phyloP scores from a whole-genome alignment of 495 filamentous ascomycete genomes.

The Penicillium dipodomyicola region DNA sequence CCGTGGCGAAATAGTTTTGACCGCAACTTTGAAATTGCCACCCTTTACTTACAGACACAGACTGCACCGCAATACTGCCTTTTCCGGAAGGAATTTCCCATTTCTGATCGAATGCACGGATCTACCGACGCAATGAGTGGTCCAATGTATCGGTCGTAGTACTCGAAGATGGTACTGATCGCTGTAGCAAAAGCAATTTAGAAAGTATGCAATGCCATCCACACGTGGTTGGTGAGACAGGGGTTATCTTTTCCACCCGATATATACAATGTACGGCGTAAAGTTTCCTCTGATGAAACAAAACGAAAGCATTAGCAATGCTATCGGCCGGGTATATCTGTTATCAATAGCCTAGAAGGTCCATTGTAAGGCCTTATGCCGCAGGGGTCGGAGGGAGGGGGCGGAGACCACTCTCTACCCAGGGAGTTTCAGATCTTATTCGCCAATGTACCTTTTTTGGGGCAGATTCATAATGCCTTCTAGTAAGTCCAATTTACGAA shows the following conservation, averaged over 20 bases:
- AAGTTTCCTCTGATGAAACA: not conserved
- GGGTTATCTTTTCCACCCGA: not conserved
- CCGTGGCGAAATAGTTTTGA: conserved; percentile 26
- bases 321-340: not conserved
- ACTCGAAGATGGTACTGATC: not conserved
- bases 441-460: not conserved
- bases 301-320: not conserved
- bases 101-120: not conserved
- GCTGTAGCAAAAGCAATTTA: not conserved
- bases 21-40: conserved; percentile 26
- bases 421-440: conserved; percentile 9
- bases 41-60: not conserved
- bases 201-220: not conserved
- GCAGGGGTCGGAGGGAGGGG: conserved; percentile 1
- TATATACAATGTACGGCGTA: not conserved
- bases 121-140: not conserved
- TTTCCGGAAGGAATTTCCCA: not conserved
- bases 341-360: conserved; percentile 3
- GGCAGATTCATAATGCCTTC: not conserved
- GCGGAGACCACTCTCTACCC: not conserved
- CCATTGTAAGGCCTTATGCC: not conserved
- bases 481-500: not conserved
- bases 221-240: conserved; percentile 8
- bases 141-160: not conserved
- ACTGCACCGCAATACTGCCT: not conserved